These are phyloP conservation scores for Schizopora paradoxa DNA, from an alignment of 1,284 basidiomycete genomes.

Conservation along the genomic window DNA sequence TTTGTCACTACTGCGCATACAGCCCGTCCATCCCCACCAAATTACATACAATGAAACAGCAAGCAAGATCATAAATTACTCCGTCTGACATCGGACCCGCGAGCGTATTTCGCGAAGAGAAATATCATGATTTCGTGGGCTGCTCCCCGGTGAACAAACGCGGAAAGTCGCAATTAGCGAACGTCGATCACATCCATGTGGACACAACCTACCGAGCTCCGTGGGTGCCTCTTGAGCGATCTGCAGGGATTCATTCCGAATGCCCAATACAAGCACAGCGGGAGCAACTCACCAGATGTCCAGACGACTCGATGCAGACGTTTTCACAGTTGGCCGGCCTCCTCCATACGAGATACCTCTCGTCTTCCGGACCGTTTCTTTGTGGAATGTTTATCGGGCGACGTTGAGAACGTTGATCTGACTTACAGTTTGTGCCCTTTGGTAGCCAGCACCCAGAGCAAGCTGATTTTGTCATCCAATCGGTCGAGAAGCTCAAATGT, in stretches of 20 bases:
- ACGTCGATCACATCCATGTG: not conserved
- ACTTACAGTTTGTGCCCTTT: slow-evolving; percentile 22
- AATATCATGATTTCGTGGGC: too few species aligned
- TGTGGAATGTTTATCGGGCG: slow-evolving; percentile 4
- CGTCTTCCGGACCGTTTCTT: slow-evolving; percentile 33
- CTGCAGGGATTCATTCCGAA: slow-evolving; percentile 15
- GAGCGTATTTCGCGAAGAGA: too few species aligned
- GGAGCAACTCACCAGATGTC: slow-evolving; percentile 49
- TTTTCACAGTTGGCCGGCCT: slow-evolving; percentile 56
- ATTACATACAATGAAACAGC: too few species aligned
- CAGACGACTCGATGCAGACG: slow-evolving; percentile 44
- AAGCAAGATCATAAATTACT: too few species aligned
- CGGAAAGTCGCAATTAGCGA: not conserved
- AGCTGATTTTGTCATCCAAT: slow-evolving; percentile 43
- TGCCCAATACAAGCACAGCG: not conserved
- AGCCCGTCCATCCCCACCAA: too few species aligned
- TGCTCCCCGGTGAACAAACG: too few species aligned
- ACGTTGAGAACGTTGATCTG: not conserved
- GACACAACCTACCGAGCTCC: slow-evolving; percentile 27
- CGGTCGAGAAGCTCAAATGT: slow-evolving; percentile 38
- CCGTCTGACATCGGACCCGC: too few species aligned
- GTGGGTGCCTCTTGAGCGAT: slow-evolving; percentile 26
- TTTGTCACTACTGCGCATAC: too few species aligned
- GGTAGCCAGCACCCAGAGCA: slow-evolving; percentile 59
- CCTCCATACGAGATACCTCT: slow-evolving; percentile 50